These are phyloP conservation scores for Yamadazyma epiphylla DNA, from an alignment of 1,139 yeast genomes.

Conservation along the genomic window DNA sequence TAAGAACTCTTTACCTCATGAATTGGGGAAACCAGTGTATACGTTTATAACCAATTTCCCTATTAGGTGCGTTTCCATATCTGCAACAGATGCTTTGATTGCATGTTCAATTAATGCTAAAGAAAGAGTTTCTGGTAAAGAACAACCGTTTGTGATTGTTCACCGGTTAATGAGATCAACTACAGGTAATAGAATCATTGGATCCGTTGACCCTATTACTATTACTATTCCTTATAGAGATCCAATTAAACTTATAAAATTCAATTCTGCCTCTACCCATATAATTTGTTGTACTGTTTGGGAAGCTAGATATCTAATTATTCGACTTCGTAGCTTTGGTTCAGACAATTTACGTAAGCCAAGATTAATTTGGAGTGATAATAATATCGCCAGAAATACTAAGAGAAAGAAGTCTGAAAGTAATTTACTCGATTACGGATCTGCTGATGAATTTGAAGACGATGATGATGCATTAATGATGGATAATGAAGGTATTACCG, in stretches of 20 bases:
- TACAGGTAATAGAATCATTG: constrained; percentile 16
- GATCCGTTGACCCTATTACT: constrained; percentile 54
- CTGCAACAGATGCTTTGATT: constrained; percentile 59
- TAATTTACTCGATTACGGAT: constrained; percentile 12
- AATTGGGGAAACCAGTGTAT: constrained; percentile 61
- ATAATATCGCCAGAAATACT: constrained; percentile 13
- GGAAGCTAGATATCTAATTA: constrained; percentile 75
- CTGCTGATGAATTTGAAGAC: constrained; percentile 17
- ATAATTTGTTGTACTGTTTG: constrained; percentile 79
- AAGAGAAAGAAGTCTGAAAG: constrained; percentile 16
- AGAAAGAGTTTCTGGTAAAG: constrained; percentile 64
- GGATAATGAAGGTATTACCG: constrained; percentile 88
- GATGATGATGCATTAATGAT: constrained; percentile 39
- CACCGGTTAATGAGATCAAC: constrained; percentile 41
- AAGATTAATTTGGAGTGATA: constrained; percentile 49
- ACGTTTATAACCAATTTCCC: constrained; percentile 71
- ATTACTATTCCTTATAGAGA: constrained; percentile 84
- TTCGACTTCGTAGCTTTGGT: constrained; percentile 49
- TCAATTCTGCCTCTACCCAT: constrained; percentile 68
- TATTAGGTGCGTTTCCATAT: constrained; percentile 70
- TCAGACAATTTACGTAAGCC: constrained; percentile 49
- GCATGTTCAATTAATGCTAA: constrained; percentile 84
- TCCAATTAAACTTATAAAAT: constrained; percentile 69
- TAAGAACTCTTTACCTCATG: constrained; percentile 22
- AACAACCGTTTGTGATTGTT: constrained; percentile 75